Evolutionary conservation across 495 filamentous ascomycete species (phyloP).

Genomic region (Neurospora sp.): DNA sequence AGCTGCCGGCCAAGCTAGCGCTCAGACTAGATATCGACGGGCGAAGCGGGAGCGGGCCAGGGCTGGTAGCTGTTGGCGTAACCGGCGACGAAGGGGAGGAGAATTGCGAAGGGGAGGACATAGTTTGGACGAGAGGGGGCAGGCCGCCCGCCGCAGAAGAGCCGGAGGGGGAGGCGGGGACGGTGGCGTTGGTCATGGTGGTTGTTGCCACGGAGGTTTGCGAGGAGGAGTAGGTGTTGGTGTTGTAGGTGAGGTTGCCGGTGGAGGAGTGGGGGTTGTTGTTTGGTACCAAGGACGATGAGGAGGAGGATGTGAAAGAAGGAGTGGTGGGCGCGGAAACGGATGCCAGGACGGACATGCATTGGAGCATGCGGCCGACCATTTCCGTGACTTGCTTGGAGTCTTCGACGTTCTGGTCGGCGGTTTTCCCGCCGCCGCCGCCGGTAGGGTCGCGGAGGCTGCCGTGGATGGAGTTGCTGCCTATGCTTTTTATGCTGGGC

Average conservation of each 20-base stretch:
- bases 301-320: background rate
- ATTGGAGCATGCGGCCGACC: constrained; percentile 93
- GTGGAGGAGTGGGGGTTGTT: background rate
- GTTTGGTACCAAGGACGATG: background rate
- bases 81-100: background rate
- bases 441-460: constrained; percentile 18
- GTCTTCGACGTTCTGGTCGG: constrained; percentile 47
- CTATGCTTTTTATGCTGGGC: background rate
- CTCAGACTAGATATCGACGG: background rate
- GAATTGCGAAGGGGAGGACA: background rate
- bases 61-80: background rate
- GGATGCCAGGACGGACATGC: constrained; percentile 78
- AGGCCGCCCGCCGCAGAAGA: background rate
- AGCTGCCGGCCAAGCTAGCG: background rate
- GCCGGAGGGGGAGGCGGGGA: background rate
- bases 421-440: constrained; percentile 4
- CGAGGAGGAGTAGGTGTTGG: background rate
- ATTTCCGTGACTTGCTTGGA: constrained; percentile 86
- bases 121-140: background rate
- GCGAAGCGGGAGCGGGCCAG: background rate
- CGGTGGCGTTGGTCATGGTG: background rate
- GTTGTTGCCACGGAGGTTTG: background rate
- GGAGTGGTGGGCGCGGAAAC: constrained; percentile 24
- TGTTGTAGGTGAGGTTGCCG: background rate
- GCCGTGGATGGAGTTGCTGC: constrained; percentile 5